A percentile compares a stretch with the other conserved stretches of the same genome.
Evolutionary conservation across 2,329 filamentous ascomycete genomes (phyloP).

Genomic region (Fusarium annulatum): DNA sequence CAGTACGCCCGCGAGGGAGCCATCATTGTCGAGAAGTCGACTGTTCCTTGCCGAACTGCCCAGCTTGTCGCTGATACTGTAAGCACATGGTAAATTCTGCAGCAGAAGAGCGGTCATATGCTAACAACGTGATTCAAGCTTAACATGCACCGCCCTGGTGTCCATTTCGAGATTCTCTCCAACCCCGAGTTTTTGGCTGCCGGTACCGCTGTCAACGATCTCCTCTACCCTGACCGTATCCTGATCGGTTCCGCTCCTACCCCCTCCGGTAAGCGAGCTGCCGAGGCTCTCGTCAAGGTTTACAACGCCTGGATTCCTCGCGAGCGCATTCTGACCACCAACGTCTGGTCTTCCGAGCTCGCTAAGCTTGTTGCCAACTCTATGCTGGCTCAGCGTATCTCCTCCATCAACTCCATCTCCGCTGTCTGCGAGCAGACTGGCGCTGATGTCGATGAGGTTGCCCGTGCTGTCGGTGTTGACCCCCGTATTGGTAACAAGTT

Average conservation of each 20-base stretch:
- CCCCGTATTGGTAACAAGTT: conserved; percentile 78
- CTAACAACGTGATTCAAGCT: conserved; percentile 53
- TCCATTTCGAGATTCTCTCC: conserved; percentile 79
- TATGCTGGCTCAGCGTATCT: conserved; percentile 83
- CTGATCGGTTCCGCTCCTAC: conserved; percentile 78
- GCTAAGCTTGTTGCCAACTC: conserved; percentile 84
- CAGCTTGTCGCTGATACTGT: conserved; percentile 76
- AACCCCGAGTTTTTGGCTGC: conserved; percentile 87
- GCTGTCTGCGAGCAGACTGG: conserved; percentile 82
- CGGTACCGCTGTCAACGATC: conserved; percentile 78
- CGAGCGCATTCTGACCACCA: conserved; percentile 75
- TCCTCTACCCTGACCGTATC: conserved; percentile 77
- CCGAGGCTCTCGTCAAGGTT: conserved; percentile 70
- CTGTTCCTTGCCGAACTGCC: conserved; percentile 80
- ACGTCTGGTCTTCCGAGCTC: conserved; percentile 82
- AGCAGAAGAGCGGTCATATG: neutral
- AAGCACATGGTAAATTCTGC: conserved; percentile 43
- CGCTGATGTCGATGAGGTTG: conserved; percentile 79
- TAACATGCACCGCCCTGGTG: conserved; percentile 68
- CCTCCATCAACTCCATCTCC: conserved; percentile 84
- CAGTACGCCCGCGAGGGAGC: conserved; percentile 72
- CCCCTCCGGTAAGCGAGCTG: conserved; percentile 68
- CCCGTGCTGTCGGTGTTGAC: conserved; percentile 75
- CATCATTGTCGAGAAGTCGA: conserved; percentile 85
- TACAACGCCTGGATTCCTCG: conserved; percentile 78